Base-by-base conservation (phyloP, 2,329 filamentous ascomycete genomes). In the Lasiodiplodia theobromae region DNA sequence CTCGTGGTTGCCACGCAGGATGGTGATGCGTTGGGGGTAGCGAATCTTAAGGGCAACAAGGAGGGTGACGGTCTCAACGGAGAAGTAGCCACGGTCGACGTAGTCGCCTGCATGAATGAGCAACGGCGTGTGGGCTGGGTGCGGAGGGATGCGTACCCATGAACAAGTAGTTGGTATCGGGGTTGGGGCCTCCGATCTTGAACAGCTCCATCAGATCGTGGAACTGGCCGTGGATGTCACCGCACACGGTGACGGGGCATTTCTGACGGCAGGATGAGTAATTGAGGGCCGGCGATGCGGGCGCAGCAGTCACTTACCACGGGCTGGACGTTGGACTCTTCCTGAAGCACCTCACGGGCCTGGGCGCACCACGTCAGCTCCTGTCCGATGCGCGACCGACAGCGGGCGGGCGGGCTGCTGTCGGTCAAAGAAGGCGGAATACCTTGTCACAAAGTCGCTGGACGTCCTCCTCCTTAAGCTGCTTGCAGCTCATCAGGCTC, bases 161-260 rank as follows among this genome's bases (percentile, higher is more conserved):
- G 85, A 98, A 98, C 73, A 98, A 91, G 83, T 98, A 98, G 86
- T 98, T 98, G 78, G 96, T 98, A 82, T 99, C 96, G 73, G 96
- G 96, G 79, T 97, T 97, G 70, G 94, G 94, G 67, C 96, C 96
- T 74, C 96, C 96, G 81, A 99, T 98, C 85, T 97, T 96, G 88
- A 99, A 99, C 66, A 99, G 89, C 84, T 99, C 96, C 94, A 99
- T 98, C 81, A 99, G 84, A 79, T 99, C 96, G 82, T 98, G 95
- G 81, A 98, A 98, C 83, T 99, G 96, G 73, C 96, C 96, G 82
- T 99, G 96, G 80, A 99, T 99, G 83, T 99, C 96, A 80, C 96
- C 96, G 82, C 96, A 98, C 71, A 99, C 96, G 68, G 96, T 99
- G 73, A 98, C 96, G 54, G 96, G 96, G 81, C 95, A 98, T 95